Evolutionary conservation across 2,329 filamentous ascomycete genomes (phyloP).

Genomic region (Fusarium humuli): DNA sequence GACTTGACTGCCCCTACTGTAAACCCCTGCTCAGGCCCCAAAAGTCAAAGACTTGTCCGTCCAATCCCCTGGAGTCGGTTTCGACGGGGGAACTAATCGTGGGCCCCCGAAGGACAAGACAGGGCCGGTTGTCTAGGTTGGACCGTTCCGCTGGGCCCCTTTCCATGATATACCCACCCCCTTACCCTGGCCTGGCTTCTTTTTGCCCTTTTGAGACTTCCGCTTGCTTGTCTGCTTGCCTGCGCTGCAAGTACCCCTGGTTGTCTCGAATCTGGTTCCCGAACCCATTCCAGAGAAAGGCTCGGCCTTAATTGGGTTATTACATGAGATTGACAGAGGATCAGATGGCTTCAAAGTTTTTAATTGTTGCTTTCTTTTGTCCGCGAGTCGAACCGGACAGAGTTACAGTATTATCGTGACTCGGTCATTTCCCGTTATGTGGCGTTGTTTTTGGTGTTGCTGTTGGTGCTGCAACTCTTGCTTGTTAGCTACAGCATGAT

Average conservation of each 20-base stretch:
- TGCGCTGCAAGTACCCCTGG: slow-evolving; percentile 1
- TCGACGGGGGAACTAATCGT: slow-evolving; percentile 41
- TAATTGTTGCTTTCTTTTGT: background rate
- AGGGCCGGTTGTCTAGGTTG: slow-evolving; percentile 44
- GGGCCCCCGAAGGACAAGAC: slow-evolving; percentile 29
- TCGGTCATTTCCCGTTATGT: slow-evolving; percentile 22
- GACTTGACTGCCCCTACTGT: background rate
- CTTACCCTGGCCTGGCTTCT: slow-evolving; percentile 7
- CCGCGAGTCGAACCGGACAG: slow-evolving; percentile 22
- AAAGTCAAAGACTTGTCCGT: slow-evolving; percentile 28
- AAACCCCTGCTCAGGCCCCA: slow-evolving; percentile 25
- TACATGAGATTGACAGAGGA: slow-evolving; percentile 33
- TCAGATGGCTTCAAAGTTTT: slow-evolving; percentile 6
- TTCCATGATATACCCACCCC: slow-evolving; percentile 32
- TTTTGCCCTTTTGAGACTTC: slow-evolving; percentile 9
- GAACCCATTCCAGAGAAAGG: slow-evolving; percentile 38
- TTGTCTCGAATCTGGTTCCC: slow-evolving; percentile 42
- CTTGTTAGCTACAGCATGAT: background rate
- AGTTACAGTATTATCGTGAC: slow-evolving; percentile 19
- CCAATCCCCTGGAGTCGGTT: slow-evolving; percentile 38
- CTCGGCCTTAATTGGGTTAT: background rate
- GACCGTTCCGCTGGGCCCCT: slow-evolving; percentile 45
- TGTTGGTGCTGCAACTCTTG: slow-evolving; percentile 2
- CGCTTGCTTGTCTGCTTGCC: slow-evolving; percentile 6
- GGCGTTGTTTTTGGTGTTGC: slow-evolving; percentile 6